These are phyloP conservation scores for Globisporangium canariense DNA, from an alignment of 352 stramenopile species.

Conservation along the genomic window DNA sequence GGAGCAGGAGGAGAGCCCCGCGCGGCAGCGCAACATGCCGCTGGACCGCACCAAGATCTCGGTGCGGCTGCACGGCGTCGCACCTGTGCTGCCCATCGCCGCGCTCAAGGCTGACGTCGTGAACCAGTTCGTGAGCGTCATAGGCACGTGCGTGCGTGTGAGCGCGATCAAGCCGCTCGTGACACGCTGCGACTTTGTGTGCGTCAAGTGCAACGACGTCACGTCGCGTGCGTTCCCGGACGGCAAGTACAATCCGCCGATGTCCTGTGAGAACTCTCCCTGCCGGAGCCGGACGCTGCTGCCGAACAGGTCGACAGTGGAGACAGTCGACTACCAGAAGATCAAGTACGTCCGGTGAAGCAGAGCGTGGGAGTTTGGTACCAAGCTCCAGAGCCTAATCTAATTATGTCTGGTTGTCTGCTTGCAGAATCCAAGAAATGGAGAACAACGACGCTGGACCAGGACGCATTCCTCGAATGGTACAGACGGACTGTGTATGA, in stretches of 20 bases:
- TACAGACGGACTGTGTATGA: too few species aligned
- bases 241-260: slow-evolving; percentile 75
- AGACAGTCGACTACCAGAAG: slow-evolving; percentile 90
- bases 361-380: neutral
- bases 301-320: slow-evolving; percentile 78
- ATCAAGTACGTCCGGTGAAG: slow-evolving; percentile 55
- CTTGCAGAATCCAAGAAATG: slow-evolving; percentile 83
- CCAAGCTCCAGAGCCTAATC: slow-evolving; percentile 13
- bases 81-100: slow-evolving; percentile 60
- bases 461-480: slow-evolving; percentile 85
- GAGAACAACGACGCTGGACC: slow-evolving; percentile 86
- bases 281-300: slow-evolving; percentile 70
- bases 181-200: slow-evolving; percentile 85
- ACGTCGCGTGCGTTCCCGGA: slow-evolving; percentile 71
- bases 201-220: slow-evolving; percentile 71
- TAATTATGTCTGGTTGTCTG: neutral
- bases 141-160: slow-evolving; percentile 75
- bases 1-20: slow-evolving; percentile 42
- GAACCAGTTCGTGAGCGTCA: slow-evolving; percentile 73
- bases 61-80: slow-evolving; percentile 59
- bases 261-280: slow-evolving; percentile 51
- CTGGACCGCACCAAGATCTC: slow-evolving; percentile 55
- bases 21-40: slow-evolving; percentile 35
- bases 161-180: slow-evolving; percentile 85
- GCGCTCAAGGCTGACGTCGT: slow-evolving; percentile 75